Percentiles rank a stretch among this genome's conserved stretches.
phyloP scores from a whole-genome alignment of 2,329 filamentous ascomycete species.

The Monosporascus ibericus region DNA sequence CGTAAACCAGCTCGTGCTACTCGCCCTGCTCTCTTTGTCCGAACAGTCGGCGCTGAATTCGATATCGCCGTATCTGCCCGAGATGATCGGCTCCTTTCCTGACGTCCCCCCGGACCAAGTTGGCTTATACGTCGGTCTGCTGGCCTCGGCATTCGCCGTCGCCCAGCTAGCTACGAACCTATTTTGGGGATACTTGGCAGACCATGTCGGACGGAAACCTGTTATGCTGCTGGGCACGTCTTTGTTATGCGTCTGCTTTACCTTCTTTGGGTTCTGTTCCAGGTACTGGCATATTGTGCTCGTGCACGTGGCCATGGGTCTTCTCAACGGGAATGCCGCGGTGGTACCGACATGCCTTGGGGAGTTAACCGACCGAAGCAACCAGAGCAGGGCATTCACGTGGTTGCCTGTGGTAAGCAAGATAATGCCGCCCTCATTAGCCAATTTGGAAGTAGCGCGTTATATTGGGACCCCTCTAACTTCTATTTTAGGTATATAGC shows the following conservation, averaged over 20 bases:
- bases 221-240: constrained; percentile 77
- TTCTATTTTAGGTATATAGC: constrained; percentile 59
- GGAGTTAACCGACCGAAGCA: constrained; percentile 90
- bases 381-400: constrained; percentile 88
- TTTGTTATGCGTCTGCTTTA: constrained; percentile 75
- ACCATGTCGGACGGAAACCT: constrained; percentile 73
- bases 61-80: constrained; percentile 88
- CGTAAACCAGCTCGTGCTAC: constrained; percentile 70
- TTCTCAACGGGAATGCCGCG: constrained; percentile 91
- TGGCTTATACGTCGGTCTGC: constrained; percentile 82
- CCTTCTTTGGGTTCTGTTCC: constrained; percentile 80
- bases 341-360: constrained; percentile 90
- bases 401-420: constrained; percentile 69
- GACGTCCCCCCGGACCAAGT: constrained; percentile 66
- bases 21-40: constrained; percentile 82
- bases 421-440: too few relatives aligned
- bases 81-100: constrained; percentile 84
- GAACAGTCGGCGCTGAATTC: constrained; percentile 97
- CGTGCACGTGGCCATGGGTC: constrained; percentile 84
- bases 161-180: constrained; percentile 92
- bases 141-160: constrained; percentile 86
- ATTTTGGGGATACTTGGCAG: constrained; percentile 80
- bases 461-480: too few relatives aligned
- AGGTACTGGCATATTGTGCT: constrained; percentile 77
- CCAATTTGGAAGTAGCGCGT: too few relatives aligned